These are phyloP conservation scores for Sistotremastrum niveocremeum DNA, from an alignment of 768 basidiomycete species.

Conservation along the genomic window DNA sequence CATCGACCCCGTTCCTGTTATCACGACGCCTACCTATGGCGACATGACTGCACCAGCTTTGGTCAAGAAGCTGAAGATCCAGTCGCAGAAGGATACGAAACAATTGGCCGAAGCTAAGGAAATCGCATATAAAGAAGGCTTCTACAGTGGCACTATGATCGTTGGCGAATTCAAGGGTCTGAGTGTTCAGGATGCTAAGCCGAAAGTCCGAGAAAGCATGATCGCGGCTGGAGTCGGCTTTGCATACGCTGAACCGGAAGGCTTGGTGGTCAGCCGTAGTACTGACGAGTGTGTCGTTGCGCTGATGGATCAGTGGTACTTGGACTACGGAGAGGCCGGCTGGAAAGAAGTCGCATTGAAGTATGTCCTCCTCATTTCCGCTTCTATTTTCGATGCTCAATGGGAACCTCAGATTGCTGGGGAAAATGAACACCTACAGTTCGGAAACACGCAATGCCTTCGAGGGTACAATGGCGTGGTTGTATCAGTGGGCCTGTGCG, in stretches of 20 bases:
- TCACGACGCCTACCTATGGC: conserved; percentile 86
- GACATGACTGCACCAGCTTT: conserved; percentile 77
- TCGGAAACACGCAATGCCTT: conserved; percentile 88
- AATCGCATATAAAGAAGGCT: conserved; percentile 95
- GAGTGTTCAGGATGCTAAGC: conserved; percentile 84
- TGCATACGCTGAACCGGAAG: conserved; percentile 92
- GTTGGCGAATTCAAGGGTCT: conserved; percentile 85
- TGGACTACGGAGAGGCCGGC: conserved; percentile 86
- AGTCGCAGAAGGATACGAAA: conserved; percentile 87
- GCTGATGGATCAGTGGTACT: conserved; percentile 97
- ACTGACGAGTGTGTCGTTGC: conserved; percentile 98
- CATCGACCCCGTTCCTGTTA: conserved; percentile 75
- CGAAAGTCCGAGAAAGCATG: conserved; percentile 73
- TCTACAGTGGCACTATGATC: conserved; percentile 87
- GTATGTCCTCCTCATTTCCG: conserved; percentile 28
- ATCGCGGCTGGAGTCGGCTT: conserved; percentile 69
- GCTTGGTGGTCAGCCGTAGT: conserved; percentile 75
- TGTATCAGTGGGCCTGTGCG: conserved; percentile 99
- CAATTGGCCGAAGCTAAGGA: conserved; percentile 95
- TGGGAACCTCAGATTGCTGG: conserved; percentile 42
- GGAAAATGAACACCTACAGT: conserved; percentile 80
- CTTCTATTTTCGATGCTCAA: background rate
- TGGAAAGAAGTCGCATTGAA: conserved; percentile 82
- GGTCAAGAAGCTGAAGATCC: conserved; percentile 83
- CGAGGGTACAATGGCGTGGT: conserved; percentile 84